A percentile compares a stretch with the other conserved stretches of the same genome.
Conservation (phyloP, 2,329 filamentous ascomycete genomes). For the Lasiodiplodia gonubiensis region DNA sequence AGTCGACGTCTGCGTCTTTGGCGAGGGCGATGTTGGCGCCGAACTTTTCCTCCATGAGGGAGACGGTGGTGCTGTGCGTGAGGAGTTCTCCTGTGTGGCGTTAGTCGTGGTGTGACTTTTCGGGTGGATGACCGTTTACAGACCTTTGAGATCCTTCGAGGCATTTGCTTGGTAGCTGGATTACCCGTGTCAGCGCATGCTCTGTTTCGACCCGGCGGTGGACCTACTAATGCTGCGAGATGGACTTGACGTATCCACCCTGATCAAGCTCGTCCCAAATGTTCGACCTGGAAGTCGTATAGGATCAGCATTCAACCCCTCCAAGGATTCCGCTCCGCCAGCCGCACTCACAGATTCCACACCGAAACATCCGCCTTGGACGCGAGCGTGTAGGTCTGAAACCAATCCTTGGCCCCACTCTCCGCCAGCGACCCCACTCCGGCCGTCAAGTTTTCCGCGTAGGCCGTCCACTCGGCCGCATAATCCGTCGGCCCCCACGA, state of each 20-base stretch:
- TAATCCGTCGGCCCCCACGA: neutral
- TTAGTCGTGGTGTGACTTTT: too few relatives aligned
- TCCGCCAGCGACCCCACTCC: neutral
- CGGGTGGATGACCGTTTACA: neutral
- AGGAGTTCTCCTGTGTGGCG: neutral
- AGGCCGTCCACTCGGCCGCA: neutral
- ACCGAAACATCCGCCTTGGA: neutral
- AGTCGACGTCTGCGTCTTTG: neutral
- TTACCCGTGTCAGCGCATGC: too few relatives aligned
- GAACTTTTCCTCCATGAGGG: neutral
- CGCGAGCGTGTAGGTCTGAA: neutral
- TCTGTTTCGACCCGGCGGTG: rapidly evolving
- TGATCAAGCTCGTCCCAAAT: neutral
- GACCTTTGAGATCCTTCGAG: neutral
- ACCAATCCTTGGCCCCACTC: neutral
- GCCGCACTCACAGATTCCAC: neutral
- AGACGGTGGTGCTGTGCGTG: neutral
- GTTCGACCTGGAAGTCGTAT: neutral
- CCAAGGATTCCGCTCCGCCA: too few relatives aligned
- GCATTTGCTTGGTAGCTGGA: neutral
- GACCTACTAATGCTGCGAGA: conserved; percentile 12
- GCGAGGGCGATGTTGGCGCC: neutral
- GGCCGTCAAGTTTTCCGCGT: neutral
- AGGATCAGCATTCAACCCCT: neutral
- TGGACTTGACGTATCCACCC: neutral